Percentiles rank a stretch among this genome's conserved stretches.
Evolutionary conservation across 2,329 filamentous ascomycete genomes (phyloP).

Genomic region (Boeremia exigua): DNA sequence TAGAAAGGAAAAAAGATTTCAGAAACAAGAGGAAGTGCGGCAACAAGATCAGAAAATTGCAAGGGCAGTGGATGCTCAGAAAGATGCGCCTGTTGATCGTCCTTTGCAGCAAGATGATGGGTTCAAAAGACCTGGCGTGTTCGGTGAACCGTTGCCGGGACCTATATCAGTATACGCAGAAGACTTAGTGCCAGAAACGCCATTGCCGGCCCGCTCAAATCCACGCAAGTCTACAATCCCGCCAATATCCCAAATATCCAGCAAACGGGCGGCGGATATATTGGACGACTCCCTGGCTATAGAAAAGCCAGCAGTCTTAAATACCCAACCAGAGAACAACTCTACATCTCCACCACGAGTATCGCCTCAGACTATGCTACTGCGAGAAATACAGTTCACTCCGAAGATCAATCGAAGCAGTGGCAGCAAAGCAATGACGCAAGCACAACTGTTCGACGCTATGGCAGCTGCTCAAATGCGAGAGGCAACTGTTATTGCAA

Average conservation of each 20-base stretch:
- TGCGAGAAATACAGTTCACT: slow-evolving; percentile 24
- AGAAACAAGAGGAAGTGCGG: slow-evolving; percentile 33
- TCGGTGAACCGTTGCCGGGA: neutral
- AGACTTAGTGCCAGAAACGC: slow-evolving; percentile 19
- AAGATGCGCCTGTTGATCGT: slow-evolving; percentile 36
- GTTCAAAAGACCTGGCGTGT: slow-evolving; percentile 26
- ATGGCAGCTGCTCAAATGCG: slow-evolving; percentile 25
- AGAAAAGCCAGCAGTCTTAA: neutral
- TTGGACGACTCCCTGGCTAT: neutral
- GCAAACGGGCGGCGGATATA: neutral
- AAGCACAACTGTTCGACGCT: slow-evolving; percentile 41
- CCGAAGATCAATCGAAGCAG: slow-evolving; percentile 36
- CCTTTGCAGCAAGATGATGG: slow-evolving; percentile 26
- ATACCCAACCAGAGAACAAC: neutral
- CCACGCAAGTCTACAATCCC: neutral
- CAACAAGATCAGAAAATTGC: slow-evolving; percentile 43
- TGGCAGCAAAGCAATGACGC: slow-evolving; percentile 32
- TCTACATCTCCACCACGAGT: neutral
- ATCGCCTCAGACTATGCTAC: neutral
- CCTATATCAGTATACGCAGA: neutral
- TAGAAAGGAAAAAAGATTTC: slow-evolving; percentile 58
- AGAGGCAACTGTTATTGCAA: slow-evolving; percentile 1
- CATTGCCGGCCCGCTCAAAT: slow-evolving; percentile 32
- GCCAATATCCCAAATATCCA: neutral
- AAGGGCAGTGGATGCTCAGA: slow-evolving; percentile 30